Conservation (phyloP, 2,329 filamentous ascomycete genomes). For the Sporothrix brunneoviolacea region DNA sequence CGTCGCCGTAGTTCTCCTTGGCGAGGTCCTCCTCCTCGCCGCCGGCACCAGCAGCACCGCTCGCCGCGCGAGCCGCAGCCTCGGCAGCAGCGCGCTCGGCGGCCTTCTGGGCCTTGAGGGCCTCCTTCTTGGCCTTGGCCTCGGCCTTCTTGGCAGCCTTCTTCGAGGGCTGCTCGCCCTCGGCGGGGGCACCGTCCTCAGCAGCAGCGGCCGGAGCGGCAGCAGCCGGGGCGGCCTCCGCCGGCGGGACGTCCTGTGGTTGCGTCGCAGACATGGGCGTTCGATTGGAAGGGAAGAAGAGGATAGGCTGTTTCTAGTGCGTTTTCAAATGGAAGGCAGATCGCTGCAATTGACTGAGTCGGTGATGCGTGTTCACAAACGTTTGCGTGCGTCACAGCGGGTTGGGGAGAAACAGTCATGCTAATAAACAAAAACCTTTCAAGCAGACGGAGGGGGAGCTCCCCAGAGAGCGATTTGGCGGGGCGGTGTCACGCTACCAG, state of each 20-base stretch:
- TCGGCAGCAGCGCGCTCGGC: slow-evolving; percentile 69
- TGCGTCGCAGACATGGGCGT: slow-evolving; percentile 11
- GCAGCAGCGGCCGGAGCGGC: slow-evolving; percentile 18
- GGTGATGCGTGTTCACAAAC: neutral
- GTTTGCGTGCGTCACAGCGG: neutral
- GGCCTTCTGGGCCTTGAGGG: slow-evolving; percentile 64
- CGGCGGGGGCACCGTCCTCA: slow-evolving; percentile 26
- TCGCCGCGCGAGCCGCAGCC: slow-evolving; percentile 46
- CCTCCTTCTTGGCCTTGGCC: slow-evolving; percentile 82
- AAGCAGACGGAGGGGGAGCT: no score
- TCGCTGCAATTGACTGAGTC: no score
- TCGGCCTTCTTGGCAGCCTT: slow-evolving; percentile 80
- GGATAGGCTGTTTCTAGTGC: no score
- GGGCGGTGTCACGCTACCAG: neutral
- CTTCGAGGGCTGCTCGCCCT: slow-evolving; percentile 53
- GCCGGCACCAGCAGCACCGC: slow-evolving; percentile 55
- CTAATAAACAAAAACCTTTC: neutral
- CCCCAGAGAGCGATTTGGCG: no score
- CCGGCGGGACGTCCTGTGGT: slow-evolving; percentile 7
- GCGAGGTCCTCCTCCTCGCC: slow-evolving; percentile 60
- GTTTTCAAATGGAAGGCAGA: no score
- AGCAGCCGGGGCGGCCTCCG: slow-evolving; percentile 2
- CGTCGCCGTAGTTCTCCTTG: slow-evolving; percentile 69
- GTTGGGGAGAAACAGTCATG: slow-evolving; percentile 2
- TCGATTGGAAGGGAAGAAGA: neutral